Evolutionary conservation across 1,139 yeast species (phyloP).

Genomic region (Candida sp.): DNA sequence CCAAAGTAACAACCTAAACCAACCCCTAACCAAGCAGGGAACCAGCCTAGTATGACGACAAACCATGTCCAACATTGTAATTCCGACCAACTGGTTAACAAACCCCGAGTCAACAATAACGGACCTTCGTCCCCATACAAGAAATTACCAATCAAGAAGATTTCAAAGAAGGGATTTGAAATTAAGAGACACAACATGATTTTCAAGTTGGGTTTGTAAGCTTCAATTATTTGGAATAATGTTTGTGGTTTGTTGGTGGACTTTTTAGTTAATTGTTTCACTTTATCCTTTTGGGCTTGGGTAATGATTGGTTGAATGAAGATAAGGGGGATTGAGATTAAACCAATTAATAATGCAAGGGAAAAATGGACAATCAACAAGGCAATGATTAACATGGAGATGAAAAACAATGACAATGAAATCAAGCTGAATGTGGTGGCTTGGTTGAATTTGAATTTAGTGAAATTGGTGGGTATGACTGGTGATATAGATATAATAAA

Average conservation of each 20-base stretch:
- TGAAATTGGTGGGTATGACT: constrained; percentile 9
- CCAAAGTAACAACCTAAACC: constrained; percentile 20
- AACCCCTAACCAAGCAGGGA: constrained; percentile 72
- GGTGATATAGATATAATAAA: constrained; percentile 18
- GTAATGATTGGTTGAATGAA: constrained; percentile 49
- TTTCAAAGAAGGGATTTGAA: constrained; percentile 54
- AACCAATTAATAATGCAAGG: constrained; percentile 67
- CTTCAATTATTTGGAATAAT: constrained; percentile 9
- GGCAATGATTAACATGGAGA: constrained; percentile 70
- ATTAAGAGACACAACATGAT: constrained; percentile 35
- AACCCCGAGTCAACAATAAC: constrained; percentile 40
- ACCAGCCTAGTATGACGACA: constrained; percentile 71
- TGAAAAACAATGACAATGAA: constrained; percentile 49
- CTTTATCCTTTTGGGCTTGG: not conserved
- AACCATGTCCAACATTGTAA: constrained; percentile 89
- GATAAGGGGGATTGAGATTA: constrained; percentile 68
- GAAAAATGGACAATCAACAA: constrained; percentile 83
- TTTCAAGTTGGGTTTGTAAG: constrained; percentile 17
- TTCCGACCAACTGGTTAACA: constrained; percentile 63
- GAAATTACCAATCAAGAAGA: constrained; percentile 30
- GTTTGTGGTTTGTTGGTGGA: constrained; percentile 8
- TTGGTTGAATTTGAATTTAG: constrained; percentile 13
- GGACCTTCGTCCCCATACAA: constrained; percentile 30
- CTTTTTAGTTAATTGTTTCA: constrained; percentile 7
- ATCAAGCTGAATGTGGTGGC: constrained; percentile 27